Base-by-base conservation (phyloP, 306 rosid genomes). In the Fagus crenata region DNA sequence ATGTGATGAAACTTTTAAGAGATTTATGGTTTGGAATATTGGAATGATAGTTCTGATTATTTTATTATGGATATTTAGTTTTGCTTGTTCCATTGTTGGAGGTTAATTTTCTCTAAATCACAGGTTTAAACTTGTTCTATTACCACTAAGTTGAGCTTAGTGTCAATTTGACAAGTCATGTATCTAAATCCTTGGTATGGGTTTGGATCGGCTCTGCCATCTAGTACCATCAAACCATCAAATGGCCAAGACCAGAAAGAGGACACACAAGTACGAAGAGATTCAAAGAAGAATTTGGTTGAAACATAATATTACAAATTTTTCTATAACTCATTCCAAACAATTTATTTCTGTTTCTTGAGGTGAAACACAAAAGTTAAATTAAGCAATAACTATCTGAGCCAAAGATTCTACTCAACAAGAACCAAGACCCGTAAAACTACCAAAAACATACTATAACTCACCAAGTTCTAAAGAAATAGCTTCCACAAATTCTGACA, bases 401-500 rank as follows among this genome's bases (percentile, higher is more conserved):
- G 6, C 49, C 36, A 46, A 37, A 65, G 43, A 55, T 40, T 56
- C 18, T 28, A 83, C 51, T 9, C 59, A 69, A 72, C 4, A 33
- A 76, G 51, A n/a, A 76, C 67, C 32, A 73, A 51, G 53, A 65
- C 28, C 33, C 36, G 64, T 54, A 72, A 69, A 53, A 60, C 70
- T 67, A 72, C 40, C 39, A 32, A 64, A 36, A 42, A 67, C 69
- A 36, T 85, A 31, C 40, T 22, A 73, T 40, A 79, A 87, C 98
- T 82, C 51, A 90, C 98, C 98, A 78, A 93, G 87, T 83, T 93
- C 98, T 73, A 83, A 72, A 80, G 89, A 73, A 70, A 92, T 72
- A 51, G 92, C 69, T 67, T 83, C 77, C 31, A 79, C 75, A 81
- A 92, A 93, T 15, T 85, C 89, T 6, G 85, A 88, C 54, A 89